Conservation (phyloP, 129 eudicot species). For the Deinandra increscens region DNA sequence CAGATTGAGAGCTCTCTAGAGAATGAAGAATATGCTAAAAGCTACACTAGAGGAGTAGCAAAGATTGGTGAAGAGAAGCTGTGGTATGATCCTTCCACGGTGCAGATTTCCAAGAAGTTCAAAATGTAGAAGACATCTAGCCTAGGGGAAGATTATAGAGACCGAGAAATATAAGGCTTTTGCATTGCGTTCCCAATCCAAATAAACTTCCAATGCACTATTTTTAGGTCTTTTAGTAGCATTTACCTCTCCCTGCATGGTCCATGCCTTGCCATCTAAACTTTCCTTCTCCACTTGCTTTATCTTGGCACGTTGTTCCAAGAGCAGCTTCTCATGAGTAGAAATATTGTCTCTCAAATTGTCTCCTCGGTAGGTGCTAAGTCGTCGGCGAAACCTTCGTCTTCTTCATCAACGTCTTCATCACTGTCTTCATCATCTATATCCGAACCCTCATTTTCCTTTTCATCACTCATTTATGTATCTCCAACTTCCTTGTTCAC, state of each 20-base stretch:
- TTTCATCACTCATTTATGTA: slow-evolving; percentile 39
- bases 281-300: slow-evolving; percentile 78
- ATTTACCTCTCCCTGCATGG: slow-evolving; percentile 93
- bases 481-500: slow-evolving; percentile 35
- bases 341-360: slow-evolving; percentile 63
- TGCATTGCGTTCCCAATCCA: slow-evolving; percentile 88
- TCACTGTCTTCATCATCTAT: slow-evolving; percentile 30
- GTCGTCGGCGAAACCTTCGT: background rate
- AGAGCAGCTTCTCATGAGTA: slow-evolving; percentile 66
- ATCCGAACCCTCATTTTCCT: slow-evolving; percentile 43
- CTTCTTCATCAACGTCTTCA: background rate
- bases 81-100: too few species aligned
- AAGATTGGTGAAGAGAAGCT: too few species aligned
- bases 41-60: too few species aligned
- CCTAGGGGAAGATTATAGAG: too few species aligned
- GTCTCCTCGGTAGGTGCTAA: slow-evolving; percentile 37
- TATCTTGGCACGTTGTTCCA: slow-evolving; percentile 67
- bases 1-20: too few species aligned
- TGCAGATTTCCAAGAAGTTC: too few species aligned
- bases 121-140: too few species aligned
- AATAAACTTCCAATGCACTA: slow-evolving; percentile 89
- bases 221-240: slow-evolving; percentile 91
- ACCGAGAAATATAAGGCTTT: too few species aligned
- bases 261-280: slow-evolving; percentile 76
- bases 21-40: too few species aligned